These are phyloP conservation scores for Rhynchospora tenuis DNA, from an alignment of 176 grass and related monocot genomes.

Conservation along the genomic window DNA sequence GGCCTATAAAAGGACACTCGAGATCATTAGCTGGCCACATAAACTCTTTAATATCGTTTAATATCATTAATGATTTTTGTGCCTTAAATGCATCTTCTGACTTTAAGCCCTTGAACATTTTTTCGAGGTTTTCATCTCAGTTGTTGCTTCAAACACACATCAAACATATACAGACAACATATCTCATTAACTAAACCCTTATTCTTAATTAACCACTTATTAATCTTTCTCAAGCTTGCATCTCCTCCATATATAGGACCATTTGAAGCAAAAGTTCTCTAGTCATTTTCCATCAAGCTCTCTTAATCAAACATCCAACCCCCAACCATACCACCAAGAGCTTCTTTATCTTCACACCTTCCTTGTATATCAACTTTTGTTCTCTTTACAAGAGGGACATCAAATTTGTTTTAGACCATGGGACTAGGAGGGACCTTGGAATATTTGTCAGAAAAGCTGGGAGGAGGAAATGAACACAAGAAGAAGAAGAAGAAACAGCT, in stretches of 20 bases:
- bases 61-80: slow-evolving; percentile 6
- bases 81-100: neutral
- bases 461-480: slow-evolving; percentile 35
- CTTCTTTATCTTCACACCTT: neutral
- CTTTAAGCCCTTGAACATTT: neutral
- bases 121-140: neutral
- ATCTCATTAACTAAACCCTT: neutral
- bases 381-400: neutral
- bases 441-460: slow-evolving; percentile 40
- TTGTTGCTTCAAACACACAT: neutral
- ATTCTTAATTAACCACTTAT: neutral
- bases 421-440: slow-evolving; percentile 45
- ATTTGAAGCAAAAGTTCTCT: slow-evolving; percentile 1
- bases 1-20: neutral
- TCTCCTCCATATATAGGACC: neutral
- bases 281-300: slow-evolving; percentile 2
- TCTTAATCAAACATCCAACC: slow-evolving; percentile 1
- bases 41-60: neutral
- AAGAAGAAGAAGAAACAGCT: slow-evolving; percentile 49
- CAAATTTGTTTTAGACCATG: neutral
- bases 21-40: neutral
- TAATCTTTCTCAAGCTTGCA: neutral
- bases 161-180: neutral
- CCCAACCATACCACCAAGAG: neutral
- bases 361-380: neutral